Base-by-base conservation (phyloP, 1,284 basidiomycete species). In the Microbotryum intermedium region DNA sequence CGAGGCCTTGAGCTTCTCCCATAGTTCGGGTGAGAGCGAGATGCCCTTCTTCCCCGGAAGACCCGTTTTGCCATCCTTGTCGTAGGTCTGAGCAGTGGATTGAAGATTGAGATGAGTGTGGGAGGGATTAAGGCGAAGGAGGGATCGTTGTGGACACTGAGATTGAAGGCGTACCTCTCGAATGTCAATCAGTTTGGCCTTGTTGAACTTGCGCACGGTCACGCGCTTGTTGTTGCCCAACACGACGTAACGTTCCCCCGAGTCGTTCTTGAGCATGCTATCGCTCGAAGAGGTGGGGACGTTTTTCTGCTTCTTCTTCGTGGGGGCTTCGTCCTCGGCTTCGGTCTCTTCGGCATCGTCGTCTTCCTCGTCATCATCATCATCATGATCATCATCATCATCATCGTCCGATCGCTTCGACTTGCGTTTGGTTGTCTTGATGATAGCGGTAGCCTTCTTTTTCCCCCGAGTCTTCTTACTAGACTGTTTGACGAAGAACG, bases 31-130 rank as follows among this genome's bases (percentile, higher is more conserved):
- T 6, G 34, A 57, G 18, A 70, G 57, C 1, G 53, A 39, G 44
- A 70, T 64, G 13, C 69, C 69, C 34, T 66, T 68, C 56, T 66
- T 68, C 50, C 69, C 68, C 2, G 69, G 69, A 30, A 63, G 53
- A 13, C 49, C 54, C 23, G 42, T 42, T 43, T 65, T 60, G 28
- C 66, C 63, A 20, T 62, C 63, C 30, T 65, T 62, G 30, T 53
- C 29, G 59, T 70, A 70, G 45, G 53, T 61, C 65, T 66, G 30
- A 18, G 34, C 28, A 7, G 30, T 11, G 34, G 0, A 28, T 20
- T 54, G 3, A 2, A n/a, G 20, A 39, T 13, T 11, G 34, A 39
- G 11, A 39, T 39, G 29, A 18, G 45, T 26, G 7, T 6, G 9
- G 30, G 10, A 20, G 25, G 26, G 7, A n/a, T 23, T 23, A 21